A percentile compares a stretch with the other conserved stretches of the same genome.
Conservation (phyloP, 306 rosid species). For the Acacia confusa region DNA sequence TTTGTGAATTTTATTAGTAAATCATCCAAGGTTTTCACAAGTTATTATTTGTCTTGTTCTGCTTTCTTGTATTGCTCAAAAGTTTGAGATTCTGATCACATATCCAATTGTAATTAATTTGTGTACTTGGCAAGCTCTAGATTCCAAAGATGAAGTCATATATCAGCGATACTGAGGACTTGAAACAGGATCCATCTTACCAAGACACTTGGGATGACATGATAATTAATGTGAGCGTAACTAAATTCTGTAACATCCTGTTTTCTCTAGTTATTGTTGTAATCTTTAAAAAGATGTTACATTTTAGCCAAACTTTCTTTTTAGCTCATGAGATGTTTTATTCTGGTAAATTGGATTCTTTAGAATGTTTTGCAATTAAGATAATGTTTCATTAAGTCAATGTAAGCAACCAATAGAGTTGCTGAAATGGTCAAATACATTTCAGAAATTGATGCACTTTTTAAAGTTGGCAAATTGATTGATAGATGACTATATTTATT, state of each 20-base stretch:
- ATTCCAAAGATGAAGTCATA: slow-evolving; percentile 99
- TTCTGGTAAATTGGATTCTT: slow-evolving; percentile 20
- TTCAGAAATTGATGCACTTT: slow-evolving; percentile 18
- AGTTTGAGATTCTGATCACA: slow-evolving; percentile 26
- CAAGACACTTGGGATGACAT: slow-evolving; percentile 99
- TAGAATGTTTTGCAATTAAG: slow-evolving; percentile 15
- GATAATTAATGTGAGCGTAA: slow-evolving; percentile 78
- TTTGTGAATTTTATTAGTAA: slow-evolving; percentile 1
- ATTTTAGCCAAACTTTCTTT: slow-evolving; percentile 22
- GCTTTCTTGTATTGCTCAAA: slow-evolving; percentile 16
- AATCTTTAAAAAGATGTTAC: slow-evolving; percentile 10
- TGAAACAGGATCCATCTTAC: slow-evolving; percentile 81
- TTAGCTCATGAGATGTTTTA: slow-evolving; percentile 8
- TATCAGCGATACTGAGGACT: slow-evolving; percentile 94
- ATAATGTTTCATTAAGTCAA: slow-evolving; percentile 19
- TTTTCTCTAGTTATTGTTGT: background rate
- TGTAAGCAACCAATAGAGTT: background rate
- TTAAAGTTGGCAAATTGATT: background rate
- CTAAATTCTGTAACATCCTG: slow-evolving; percentile 16
- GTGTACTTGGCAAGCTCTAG: slow-evolving; percentile 87
- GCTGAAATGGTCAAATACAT: slow-evolving; percentile 20
- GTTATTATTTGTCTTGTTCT: slow-evolving; percentile 3
- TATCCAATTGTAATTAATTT: slow-evolving; percentile 52
- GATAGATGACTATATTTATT: slow-evolving; percentile 10
- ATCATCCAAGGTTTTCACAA: slow-evolving; percentile 12